phyloP scores from a whole-genome alignment of 164 flowering plant species.

The Saururus chinensis region DNA sequence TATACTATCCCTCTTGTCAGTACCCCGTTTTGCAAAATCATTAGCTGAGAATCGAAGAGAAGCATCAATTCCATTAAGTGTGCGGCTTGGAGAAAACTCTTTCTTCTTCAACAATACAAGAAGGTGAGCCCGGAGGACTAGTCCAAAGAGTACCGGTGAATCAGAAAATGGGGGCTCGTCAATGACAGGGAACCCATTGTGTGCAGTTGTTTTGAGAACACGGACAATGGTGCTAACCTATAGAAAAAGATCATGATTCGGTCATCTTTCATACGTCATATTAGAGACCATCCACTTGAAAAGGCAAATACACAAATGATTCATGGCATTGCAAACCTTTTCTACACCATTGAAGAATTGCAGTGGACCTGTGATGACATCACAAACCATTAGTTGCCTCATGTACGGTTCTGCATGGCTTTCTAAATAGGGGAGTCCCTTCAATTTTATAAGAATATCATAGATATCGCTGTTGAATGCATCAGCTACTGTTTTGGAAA shows the following conservation, averaged over 20 bases:
- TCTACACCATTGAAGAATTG: constrained; percentile 62
- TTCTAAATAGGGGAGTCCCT: constrained; percentile 83
- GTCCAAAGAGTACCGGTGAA: constrained; percentile 50
- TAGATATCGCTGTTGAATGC: constrained; percentile 61
- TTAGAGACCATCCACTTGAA: neutral
- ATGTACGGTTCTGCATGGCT: constrained; percentile 83
- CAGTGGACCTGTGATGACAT: constrained; percentile 76
- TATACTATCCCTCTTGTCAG: constrained; percentile 36
- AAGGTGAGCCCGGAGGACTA: constrained; percentile 69
- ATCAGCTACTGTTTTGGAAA: constrained; percentile 90
- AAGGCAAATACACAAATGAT: neutral
- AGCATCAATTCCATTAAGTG: constrained; percentile 19
- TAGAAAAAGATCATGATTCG: neutral
- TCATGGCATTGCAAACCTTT: constrained; percentile 41
- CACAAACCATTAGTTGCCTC: constrained; percentile 72
- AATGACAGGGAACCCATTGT: constrained; percentile 84
- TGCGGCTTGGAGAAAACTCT: constrained; percentile 32
- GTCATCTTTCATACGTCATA: too few relatives aligned
- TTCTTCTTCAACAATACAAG: constrained; percentile 56
- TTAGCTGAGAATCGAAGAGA: constrained; percentile 30
- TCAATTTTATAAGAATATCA: constrained; percentile 59
- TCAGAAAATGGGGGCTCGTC: constrained; percentile 56
- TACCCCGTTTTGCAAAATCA: constrained; percentile 81
- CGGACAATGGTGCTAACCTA: constrained; percentile 43
- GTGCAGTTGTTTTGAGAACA: constrained; percentile 52